These are phyloP conservation scores for Globisporangium parvum DNA, from an alignment of 352 stramenopile genomes.

Conservation along the genomic window DNA sequence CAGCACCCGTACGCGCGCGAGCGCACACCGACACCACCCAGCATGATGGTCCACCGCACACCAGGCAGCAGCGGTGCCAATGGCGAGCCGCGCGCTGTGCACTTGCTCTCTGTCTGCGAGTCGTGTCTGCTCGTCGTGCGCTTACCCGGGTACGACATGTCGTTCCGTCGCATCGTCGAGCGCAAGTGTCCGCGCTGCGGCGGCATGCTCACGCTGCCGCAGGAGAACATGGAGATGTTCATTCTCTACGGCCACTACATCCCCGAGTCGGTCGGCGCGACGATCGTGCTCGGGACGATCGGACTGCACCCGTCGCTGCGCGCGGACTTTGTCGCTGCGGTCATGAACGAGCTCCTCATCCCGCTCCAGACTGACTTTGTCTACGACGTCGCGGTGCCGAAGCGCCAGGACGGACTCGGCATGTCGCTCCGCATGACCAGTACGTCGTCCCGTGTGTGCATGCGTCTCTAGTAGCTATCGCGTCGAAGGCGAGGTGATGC, in stretches of 20 bases:
- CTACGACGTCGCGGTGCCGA: constrained; percentile 78
- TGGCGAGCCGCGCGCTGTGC: constrained; percentile 36
- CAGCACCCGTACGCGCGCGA: constrained; percentile 12
- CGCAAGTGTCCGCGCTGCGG: constrained; percentile 65
- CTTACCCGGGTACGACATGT: constrained; percentile 70
- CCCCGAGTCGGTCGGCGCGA: constrained; percentile 53
- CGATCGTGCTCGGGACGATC: constrained; percentile 59
- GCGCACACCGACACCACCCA: constrained; percentile 13
- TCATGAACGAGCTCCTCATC: constrained; percentile 82
- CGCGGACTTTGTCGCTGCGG: constrained; percentile 69
- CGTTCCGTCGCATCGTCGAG: constrained; percentile 75
- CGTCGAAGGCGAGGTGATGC: no score
- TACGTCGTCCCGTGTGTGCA: constrained; percentile 22
- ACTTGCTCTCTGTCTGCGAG: constrained; percentile 67
- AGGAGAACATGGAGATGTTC: constrained; percentile 84
- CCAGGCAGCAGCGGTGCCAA: neutral
- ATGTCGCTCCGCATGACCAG: constrained; percentile 86
- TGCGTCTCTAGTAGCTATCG: neutral
- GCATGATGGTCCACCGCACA: constrained; percentile 9
- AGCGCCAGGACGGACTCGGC: constrained; percentile 68
- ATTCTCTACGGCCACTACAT: constrained; percentile 85
- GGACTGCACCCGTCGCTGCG: constrained; percentile 70
- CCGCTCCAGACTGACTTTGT: constrained; percentile 78
- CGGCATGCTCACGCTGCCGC: constrained; percentile 51
- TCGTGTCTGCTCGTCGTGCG: constrained; percentile 67